Evolutionary conservation across 1,139 yeast genomes (phyloP), one percentile per base, ranked within the genome.

Genomic region (Saccharomyces hybrid): DNA sequence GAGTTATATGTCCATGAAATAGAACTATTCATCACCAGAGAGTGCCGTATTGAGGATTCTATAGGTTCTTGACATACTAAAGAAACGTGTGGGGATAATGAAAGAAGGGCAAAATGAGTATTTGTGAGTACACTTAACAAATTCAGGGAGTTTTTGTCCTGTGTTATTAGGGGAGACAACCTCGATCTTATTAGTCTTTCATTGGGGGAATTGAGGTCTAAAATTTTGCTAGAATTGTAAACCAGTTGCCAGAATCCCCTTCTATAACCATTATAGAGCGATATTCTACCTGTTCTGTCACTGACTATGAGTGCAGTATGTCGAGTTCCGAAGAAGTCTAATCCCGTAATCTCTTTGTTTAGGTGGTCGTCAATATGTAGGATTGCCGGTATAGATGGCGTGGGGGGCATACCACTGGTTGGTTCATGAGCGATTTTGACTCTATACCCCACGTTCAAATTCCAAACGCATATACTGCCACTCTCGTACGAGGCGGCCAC

Each of bases 201-300:
- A 27, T 48, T 29, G 6, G 1, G 8, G 4, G 13, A 25, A 23
- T 38, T 55, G 1, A 59, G 46, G 6, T 50, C 53, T 29, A 59
- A 46, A 1, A 65, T 42, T 25, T 47, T 49, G 28, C 57, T 61
- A 1, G 67, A 53, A 32, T 46, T 73, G 13, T 74, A 73, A 29
- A 77, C 75, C 52, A 76, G 71, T 51, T 75, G 73, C 48, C 84
- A 80, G 54, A 85, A 66, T 27, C 84, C 70, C 41, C 80, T 76
- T 55, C 83, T 75, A 49, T 76, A 73, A 0, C 85, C 84, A 61
- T 79, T 77, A 66, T 88, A 95, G 57, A 73, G 76, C 53, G 82
- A 74, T 9, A 84, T 74, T 61, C 79, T 70, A 0, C 96, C 95
- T 1, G 77, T 71, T 29, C 34, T 42, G 64, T 88, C 93, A 2